phyloP scores from a whole-genome alignment of 2,329 filamentous ascomycete species.

The Cercospora beticola region DNA sequence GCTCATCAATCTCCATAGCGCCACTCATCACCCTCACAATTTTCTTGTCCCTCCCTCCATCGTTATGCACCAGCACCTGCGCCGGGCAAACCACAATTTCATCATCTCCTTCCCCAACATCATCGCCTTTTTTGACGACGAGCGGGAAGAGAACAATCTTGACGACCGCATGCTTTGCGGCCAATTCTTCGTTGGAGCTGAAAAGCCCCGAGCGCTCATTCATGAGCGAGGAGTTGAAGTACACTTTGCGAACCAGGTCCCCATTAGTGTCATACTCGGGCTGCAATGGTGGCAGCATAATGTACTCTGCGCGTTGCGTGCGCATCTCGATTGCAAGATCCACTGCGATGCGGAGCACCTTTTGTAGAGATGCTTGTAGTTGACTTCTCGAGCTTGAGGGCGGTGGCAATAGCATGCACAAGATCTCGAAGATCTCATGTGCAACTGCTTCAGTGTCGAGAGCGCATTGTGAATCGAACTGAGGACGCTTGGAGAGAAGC shows the following conservation, averaged over 20 bases:
- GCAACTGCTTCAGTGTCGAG: conserved; percentile 95
- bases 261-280: conserved; percentile 94
- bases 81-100: conserved; percentile 95
- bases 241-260: conserved; percentile 80
- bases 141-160: conserved; percentile 93
- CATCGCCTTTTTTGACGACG: conserved; percentile 93
- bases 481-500: conserved; percentile 73
- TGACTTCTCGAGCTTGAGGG: conserved; percentile 76
- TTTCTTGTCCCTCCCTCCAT: conserved; percentile 44
- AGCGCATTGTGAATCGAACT: conserved; percentile 79
- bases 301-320: conserved; percentile 92
- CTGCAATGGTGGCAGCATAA: conserved; percentile 93
- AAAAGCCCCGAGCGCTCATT: conserved; percentile 79
- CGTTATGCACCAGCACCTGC: conserved; percentile 72
- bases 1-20: conserved; percentile 49
- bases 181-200: conserved; percentile 74
- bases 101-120: conserved; percentile 81
- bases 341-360: conserved; percentile 85
- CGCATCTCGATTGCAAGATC: conserved; percentile 95
- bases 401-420: conserved; percentile 82
- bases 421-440: conserved; percentile 80
- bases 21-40: conserved; percentile 52
- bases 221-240: conserved; percentile 93
- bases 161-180: conserved; percentile 73
- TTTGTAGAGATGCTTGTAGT: conserved; percentile 79